phyloP scores from a whole-genome alignment of 2,329 filamentous ascomycete genomes.

The Fulvia fulva region DNA sequence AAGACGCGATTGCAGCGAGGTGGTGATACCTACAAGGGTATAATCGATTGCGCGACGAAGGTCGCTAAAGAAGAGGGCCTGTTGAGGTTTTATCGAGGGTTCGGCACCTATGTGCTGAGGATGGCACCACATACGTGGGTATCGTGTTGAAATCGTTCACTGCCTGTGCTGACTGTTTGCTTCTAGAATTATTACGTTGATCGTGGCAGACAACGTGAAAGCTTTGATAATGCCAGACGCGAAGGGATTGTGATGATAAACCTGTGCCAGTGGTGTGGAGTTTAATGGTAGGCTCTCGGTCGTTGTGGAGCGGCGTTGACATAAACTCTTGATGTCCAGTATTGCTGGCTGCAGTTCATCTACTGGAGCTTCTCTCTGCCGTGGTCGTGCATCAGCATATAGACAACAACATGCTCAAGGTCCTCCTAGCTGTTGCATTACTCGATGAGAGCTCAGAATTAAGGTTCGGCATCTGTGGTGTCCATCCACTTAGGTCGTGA shows the following conservation, averaged over 20 bases:
- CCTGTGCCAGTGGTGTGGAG: too few relatives aligned
- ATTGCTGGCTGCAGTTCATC: too few relatives aligned
- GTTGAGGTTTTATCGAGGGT: constrained; percentile 88
- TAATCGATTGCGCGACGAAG: constrained; percentile 84
- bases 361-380: too few relatives aligned
- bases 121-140: constrained; percentile 19
- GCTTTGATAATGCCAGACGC: neutral
- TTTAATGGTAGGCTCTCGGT: too few relatives aligned
- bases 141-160: neutral
- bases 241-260: neutral
- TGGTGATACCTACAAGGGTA: constrained; percentile 75
- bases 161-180: neutral
- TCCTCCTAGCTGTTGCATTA: too few relatives aligned
- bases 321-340: too few relatives aligned
- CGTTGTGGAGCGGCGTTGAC: too few relatives aligned
- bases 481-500: too few relatives aligned
- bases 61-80: constrained; percentile 82
- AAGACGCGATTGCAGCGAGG: constrained; percentile 96
- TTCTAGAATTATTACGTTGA: constrained; percentile 17
- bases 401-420: too few relatives aligned
- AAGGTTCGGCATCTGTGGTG: too few relatives aligned
- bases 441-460: too few relatives aligned
- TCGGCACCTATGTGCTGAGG: constrained; percentile 76
- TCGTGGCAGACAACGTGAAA: constrained; percentile 20
- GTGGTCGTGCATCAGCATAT: too few relatives aligned